Evolutionary conservation across 2,329 filamentous ascomycete genomes (phyloP).

Genomic region (Fusarium newnesense): DNA sequence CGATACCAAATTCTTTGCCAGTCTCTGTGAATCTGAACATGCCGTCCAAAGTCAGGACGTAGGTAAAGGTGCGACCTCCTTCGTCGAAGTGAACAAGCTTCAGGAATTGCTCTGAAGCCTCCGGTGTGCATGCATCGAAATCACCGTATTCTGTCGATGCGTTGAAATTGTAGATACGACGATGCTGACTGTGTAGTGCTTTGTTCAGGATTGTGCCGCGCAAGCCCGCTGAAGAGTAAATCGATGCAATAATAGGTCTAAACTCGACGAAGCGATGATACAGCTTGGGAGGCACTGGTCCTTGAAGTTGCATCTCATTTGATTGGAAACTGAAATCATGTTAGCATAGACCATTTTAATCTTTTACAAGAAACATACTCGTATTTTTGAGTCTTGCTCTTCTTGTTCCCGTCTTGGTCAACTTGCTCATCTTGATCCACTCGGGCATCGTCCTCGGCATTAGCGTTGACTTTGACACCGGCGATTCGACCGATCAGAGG

Average conservation of each 20-base stretch:
- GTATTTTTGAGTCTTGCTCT: slow-evolving; percentile 74
- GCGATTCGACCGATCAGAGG: slow-evolving; percentile 86
- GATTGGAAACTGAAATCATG: slow-evolving; percentile 79
- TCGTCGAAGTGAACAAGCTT: slow-evolving; percentile 88
- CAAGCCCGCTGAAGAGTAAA: slow-evolving; percentile 84
- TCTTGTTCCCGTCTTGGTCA: slow-evolving; percentile 47
- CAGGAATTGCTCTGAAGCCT: slow-evolving; percentile 82
- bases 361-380: slow-evolving; percentile 65
- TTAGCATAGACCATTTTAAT: slow-evolving; percentile 18
- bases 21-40: slow-evolving; percentile 94
- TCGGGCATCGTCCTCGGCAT: slow-evolving; percentile 60
- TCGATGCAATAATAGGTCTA: slow-evolving; percentile 85
- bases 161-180: slow-evolving; percentile 89
- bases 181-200: slow-evolving; percentile 89
- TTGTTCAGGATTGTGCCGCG: slow-evolving; percentile 84
- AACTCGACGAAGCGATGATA: slow-evolving; percentile 97
- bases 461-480: slow-evolving; percentile 74
- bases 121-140: slow-evolving; percentile 73
- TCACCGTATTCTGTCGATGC: slow-evolving; percentile 76
- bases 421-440: slow-evolving; percentile 37
- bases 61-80: slow-evolving; percentile 89
- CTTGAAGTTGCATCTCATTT: slow-evolving; percentile 86
- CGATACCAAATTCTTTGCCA: slow-evolving; percentile 93
- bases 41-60: slow-evolving; percentile 88
- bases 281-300: slow-evolving; percentile 81